Conservation (phyloP, 1,284 basidiomycete species). For the Ustilago curta region DNA sequence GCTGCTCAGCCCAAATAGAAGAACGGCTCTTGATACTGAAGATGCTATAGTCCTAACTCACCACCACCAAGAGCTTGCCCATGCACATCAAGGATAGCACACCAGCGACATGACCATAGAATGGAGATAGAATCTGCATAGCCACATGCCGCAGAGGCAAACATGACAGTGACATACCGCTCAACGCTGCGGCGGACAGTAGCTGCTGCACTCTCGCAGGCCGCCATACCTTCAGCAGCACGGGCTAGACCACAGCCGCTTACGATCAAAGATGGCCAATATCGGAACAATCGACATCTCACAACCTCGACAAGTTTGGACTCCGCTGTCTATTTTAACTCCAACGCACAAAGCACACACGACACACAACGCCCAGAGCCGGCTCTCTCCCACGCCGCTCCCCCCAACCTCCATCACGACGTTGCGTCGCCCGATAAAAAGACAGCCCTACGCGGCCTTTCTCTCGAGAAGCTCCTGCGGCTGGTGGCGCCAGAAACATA, state of each 20-base stretch:
- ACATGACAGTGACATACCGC: slow-evolving; percentile 14
- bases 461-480: slow-evolving; percentile 5
- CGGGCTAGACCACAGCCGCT: slow-evolving; percentile 3
- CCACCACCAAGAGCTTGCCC: not conserved
- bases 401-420: not conserved
- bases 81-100: not conserved
- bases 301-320: not conserved
- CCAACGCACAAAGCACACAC: not conserved
- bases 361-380: not conserved
- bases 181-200: slow-evolving; percentile 1
- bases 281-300: not conserved
- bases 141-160: not conserved
- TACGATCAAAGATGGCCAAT: not conserved
- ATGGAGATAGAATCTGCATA: not conserved
- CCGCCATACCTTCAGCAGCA: slow-evolving; percentile 1
- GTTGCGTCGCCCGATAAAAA: not conserved
- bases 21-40: not conserved
- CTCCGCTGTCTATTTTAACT: not conserved
- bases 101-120: not conserved
- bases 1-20: not conserved
- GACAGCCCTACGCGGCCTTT: not conserved
- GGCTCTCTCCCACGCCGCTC: not conserved
- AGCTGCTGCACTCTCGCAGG: slow-evolving; percentile 10
- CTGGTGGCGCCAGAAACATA: slow-evolving; percentile 8
- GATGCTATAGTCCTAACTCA: not conserved